Evolutionary conservation across 163 green algal species (phyloP).

Genomic region (Scenedesmus sp.): DNA sequence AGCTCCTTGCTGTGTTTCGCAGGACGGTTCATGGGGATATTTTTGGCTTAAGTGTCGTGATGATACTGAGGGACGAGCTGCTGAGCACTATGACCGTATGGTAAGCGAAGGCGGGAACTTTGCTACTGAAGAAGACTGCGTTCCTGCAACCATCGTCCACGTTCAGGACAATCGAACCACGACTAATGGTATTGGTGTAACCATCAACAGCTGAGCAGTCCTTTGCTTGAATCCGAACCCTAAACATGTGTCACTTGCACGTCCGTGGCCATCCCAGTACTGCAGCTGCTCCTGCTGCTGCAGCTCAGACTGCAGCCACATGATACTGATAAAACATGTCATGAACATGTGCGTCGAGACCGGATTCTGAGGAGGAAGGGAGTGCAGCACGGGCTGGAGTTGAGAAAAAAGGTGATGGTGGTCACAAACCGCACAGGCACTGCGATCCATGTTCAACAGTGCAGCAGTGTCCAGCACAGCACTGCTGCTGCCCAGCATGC

Average conservation of each 20-base stretch:
- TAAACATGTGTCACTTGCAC: neutral
- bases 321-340: neutral
- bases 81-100: neutral
- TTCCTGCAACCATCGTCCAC: neutral
- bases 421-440: too few relatives aligned
- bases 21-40: neutral
- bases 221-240: neutral
- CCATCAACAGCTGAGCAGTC: too few relatives aligned
- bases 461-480: too few relatives aligned
- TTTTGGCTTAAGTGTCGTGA: neutral
- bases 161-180: too few relatives aligned
- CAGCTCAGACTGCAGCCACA: neutral
- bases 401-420: neutral
- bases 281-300: neutral
- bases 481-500: too few relatives aligned
- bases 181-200: neutral
- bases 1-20: slow-evolving; percentile 39
- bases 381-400: neutral
- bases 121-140: neutral
- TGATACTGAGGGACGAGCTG: neutral
- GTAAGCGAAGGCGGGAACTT: neutral
- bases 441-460: too few relatives aligned
- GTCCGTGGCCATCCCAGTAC: too few relatives aligned
- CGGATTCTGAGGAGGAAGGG: neutral
- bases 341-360: neutral